Evolutionary conservation across 345 rosid genomes (phyloP), one percentile per base, ranked within the genome.

Genomic region (Camelina hispida): DNA sequence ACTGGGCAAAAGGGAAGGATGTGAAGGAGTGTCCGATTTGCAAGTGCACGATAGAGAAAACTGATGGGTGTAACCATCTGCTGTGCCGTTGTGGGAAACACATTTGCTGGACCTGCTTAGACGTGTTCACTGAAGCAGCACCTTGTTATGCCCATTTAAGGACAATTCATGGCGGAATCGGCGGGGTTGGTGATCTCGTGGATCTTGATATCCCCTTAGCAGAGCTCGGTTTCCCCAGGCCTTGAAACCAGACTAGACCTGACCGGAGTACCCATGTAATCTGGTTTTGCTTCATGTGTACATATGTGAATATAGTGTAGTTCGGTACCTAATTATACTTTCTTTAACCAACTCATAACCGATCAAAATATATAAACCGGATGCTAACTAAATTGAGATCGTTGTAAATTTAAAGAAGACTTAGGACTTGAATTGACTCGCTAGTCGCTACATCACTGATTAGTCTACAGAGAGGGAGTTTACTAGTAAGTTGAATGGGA

Each of bases 31-130:
- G 97, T 81, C 97, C 94, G 0, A 72, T 77, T 5, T 95, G 99
- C 76, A 85, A 85, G 28, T 73, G 73, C 40, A 85, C 81, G 3
- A 90, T 95, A 3, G 97, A 92, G 90, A 92, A 95, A 85, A 40
- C 81, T 0, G 96, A 92, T 1, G 99, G 99, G 42, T 92, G 96
- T 74, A 86, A 95, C 68, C 99, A 95, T 68, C 30, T 92, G 4
- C 84, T 83, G 77, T 92, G 99, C 64, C 79, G 74, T 68, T 95
- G 97, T 23, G 96, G 99, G 65, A 84, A 68, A 60, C 99, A 95
- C 76, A 80, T 92, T 16, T 89, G 97, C 86, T 92, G 97, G 99
- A 89, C 78, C 46, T 87, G 97, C 66, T 80, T 85, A 62, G 82
- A 83, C 65, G 18, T 16, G 55, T 95, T 82, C 57, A 34, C 22